Evolutionary conservation across 345 rosid genomes (phyloP).

Genomic region (Ceriops tagal): DNA sequence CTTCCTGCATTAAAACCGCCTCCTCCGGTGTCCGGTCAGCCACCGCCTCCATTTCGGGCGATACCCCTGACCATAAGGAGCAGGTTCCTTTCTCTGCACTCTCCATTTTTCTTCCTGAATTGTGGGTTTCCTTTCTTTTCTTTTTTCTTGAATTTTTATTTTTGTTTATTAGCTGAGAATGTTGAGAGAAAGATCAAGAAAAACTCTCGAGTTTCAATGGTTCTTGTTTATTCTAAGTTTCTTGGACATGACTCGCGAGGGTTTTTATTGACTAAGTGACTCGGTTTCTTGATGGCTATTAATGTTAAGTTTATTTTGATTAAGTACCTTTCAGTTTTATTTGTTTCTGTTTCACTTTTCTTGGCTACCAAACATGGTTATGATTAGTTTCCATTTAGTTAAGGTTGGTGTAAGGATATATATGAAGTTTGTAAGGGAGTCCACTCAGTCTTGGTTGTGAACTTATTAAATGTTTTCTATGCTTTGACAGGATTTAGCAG

Average conservation of each 20-base stretch:
- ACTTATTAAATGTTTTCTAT: neutral
- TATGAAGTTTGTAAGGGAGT: neutral
- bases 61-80: constrained; percentile 55
- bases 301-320: neutral
- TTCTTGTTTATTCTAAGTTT: neutral
- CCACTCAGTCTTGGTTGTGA: neutral
- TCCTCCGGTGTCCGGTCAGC: constrained; percentile 94
- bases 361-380: neutral
- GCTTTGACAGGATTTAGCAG: too few species aligned
- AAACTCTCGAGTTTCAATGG: neutral
- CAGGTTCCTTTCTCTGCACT: constrained; percentile 41
- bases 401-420: too few species aligned
- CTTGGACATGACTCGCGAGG: neutral
- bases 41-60: constrained; percentile 73
- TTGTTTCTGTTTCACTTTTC: neutral
- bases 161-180: constrained; percentile 19
- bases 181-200: neutral
- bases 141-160: neutral
- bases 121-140: neutral
- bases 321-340: neutral
- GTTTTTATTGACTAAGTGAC: neutral
- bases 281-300: neutral
- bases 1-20: constrained; percentile 81
- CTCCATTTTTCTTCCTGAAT: neutral
- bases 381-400: too few species aligned